These are phyloP conservation scores for Hirsutella minnesotensis DNA, from an alignment of 2,329 filamentous ascomycete species.

Conservation along the genomic window DNA sequence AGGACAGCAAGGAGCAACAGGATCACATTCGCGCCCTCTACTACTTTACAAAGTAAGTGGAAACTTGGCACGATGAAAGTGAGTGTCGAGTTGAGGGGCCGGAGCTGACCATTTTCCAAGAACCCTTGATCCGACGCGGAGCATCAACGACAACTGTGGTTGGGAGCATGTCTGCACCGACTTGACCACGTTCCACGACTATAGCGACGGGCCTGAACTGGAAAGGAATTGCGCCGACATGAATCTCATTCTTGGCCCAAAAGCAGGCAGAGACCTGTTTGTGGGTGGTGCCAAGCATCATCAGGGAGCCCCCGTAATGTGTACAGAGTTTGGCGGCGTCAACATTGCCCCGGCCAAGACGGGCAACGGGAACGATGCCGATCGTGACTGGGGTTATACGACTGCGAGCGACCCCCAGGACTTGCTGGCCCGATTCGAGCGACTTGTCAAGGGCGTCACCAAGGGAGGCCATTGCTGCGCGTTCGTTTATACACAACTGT, in stretches of 20 bases:
- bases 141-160: conserved; percentile 60
- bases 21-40: conserved; percentile 54
- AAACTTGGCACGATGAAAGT: neutral
- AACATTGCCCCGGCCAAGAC: conserved; percentile 44
- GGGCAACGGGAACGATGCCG: conserved; percentile 19
- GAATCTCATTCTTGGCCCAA: conserved; percentile 39
- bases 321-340: conserved; percentile 57
- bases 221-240: conserved; percentile 40
- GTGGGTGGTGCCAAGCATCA: conserved; percentile 38
- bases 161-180: conserved; percentile 58
- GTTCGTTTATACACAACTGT: conserved; percentile 57
- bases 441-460: conserved; percentile 45
- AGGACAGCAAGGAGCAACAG: conserved; percentile 43
- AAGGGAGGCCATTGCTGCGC: conserved; percentile 45
- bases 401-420: conserved; percentile 50
- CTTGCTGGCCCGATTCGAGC: conserved; percentile 44
- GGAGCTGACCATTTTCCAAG: conserved; percentile 6
- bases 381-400: conserved; percentile 55
- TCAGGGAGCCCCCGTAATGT: conserved; percentile 47
- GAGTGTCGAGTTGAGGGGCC: neutral
- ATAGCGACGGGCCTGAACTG: conserved; percentile 45
- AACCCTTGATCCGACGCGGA: conserved; percentile 48
- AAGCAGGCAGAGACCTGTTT: conserved; percentile 43
- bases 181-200: conserved; percentile 58
- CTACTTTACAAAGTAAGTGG: conserved; percentile 46